Base-by-base conservation (phyloP, 495 filamentous ascomycete species). In the Penicillium nucicola region DNA sequence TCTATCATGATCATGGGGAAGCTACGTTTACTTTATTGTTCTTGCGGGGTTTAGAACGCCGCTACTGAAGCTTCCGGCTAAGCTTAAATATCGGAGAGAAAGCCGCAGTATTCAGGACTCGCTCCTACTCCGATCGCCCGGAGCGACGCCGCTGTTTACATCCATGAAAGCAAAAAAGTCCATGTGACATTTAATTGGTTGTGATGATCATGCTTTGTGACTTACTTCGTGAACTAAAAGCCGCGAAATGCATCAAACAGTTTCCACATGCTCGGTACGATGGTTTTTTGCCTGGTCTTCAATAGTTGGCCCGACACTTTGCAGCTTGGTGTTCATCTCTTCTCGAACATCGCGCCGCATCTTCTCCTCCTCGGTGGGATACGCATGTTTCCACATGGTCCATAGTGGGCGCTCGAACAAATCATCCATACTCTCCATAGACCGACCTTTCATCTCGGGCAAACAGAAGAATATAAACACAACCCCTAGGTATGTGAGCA, bases 361-460 rank as follows among this genome's bases (percentile, higher is more conserved):
- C 30, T 56, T 63, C 22, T 60, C 56, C 20, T 58, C 59, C 39
- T 60, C 54, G 0, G 62, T 62, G 4, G 56, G 62, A 44, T 65
- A 65, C 4, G 62, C 62, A 46, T 65, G 59, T 37, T 49, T 50
- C 62, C 62, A 65, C 62, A 65, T 62, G 0, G 54, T 55, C 64
- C 64, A 69, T 19, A 67, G 45, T 7, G 62, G 62, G 28, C 62
- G 53, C 37, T 66, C 57, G 46, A 69, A 67, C 10, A 69, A 42
- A 39, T 67, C 59, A 36, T 69, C 66, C 64, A 69, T 69, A 53
- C 61, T 64, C 45, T 67, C 66, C 33, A 67, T 67, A 3, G 61
- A 62, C 23, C 64, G 48, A 8, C 61, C 61, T 34, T 69, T 67
- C 66, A 63, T 47, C 50, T 63, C 60, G 0, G 60, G 60, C 39